A percentile compares a stretch with the other conserved stretches of the same genome.
phyloP scores from a whole-genome alignment of 2,329 filamentous ascomycete species.

The Beauveria pseudobassiana region DNA sequence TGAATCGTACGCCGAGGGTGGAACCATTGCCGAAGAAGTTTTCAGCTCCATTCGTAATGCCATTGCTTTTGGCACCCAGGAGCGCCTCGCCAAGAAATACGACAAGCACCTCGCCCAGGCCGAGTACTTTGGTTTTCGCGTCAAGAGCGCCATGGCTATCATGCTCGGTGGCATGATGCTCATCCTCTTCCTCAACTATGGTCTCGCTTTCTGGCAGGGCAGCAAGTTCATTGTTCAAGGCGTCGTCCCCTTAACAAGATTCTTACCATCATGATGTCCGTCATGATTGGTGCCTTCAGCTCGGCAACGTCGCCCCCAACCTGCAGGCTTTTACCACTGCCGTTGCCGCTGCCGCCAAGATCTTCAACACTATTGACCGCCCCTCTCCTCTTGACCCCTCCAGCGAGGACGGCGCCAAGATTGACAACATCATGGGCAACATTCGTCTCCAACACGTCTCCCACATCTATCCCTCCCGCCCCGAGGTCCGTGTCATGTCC shows the following conservation, averaged over 20 bases:
- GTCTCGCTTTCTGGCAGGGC: constrained; percentile 82
- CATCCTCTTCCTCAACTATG: constrained; percentile 80
- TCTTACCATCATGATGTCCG: constrained; percentile 78
- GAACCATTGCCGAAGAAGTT: constrained; percentile 87
- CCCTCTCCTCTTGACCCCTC: constrained; percentile 75
- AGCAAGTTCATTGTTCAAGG: constrained; percentile 63
- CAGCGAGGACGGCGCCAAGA: constrained; percentile 59
- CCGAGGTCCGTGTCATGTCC: constrained; percentile 83
- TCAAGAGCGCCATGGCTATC: constrained; percentile 63
- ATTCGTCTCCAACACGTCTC: constrained; percentile 78
- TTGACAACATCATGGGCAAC: constrained; percentile 66
- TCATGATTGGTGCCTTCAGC: constrained; percentile 85
- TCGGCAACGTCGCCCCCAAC: constrained; percentile 83
- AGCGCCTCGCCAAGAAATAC: constrained; percentile 82
- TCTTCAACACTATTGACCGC: constrained; percentile 90
- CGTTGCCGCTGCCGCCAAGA: constrained; percentile 79
- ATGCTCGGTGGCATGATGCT: constrained; percentile 83
- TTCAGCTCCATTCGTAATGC: constrained; percentile 90
- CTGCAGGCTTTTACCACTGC: constrained; percentile 78
- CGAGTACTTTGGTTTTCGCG: constrained; percentile 66
- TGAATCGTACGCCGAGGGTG: constrained; percentile 73
- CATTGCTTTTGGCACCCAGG: constrained; percentile 86
- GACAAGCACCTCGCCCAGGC: constrained; percentile 66
- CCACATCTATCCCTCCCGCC: constrained; percentile 90
- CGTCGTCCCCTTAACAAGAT: constrained; percentile 61